Conservation (phyloP, 164 flowering plant species). For the Vitis labrusca region DNA sequence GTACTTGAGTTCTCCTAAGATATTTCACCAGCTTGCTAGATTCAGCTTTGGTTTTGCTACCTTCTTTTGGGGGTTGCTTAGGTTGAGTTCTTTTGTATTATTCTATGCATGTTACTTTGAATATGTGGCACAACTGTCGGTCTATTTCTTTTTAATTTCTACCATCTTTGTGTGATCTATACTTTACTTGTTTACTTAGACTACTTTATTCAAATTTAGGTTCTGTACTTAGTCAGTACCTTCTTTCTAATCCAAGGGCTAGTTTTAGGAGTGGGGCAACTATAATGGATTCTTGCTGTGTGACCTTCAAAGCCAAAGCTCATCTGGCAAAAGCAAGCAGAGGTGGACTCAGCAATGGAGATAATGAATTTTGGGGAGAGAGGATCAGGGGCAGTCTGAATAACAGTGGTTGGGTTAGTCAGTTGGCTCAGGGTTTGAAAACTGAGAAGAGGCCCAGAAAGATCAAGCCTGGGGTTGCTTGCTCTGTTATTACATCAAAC, state of each 20-base stretch:
- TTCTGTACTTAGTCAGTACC: neutral
- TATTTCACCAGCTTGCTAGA: neutral
- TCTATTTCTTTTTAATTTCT: neutral
- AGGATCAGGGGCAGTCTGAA: constrained; percentile 34
- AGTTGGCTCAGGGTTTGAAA: constrained; percentile 26
- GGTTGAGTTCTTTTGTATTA: neutral
- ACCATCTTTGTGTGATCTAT: constrained; percentile 34
- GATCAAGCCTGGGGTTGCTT: constrained; percentile 44
- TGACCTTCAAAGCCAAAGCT: constrained; percentile 29
- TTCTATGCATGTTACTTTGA: constrained; percentile 4
- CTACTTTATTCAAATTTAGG: constrained; percentile 6
- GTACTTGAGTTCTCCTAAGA: neutral
- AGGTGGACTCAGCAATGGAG: constrained; percentile 19
- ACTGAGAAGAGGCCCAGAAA: constrained; percentile 26
- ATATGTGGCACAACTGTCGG: constrained; percentile 7
- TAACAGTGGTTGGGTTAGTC: constrained; percentile 23
- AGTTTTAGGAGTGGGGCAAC: neutral
- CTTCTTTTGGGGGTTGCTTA: neutral
- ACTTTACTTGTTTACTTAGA: constrained; percentile 37
- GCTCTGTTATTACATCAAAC: constrained; percentile 60
- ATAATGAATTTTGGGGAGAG: constrained; percentile 47
- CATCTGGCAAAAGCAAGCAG: constrained; percentile 24
- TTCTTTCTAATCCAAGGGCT: neutral
- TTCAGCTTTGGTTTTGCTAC: neutral
- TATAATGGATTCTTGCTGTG: constrained; percentile 46